Evolutionary conservation across 179 eudicot genomes (phyloP).

Genomic region (Nepenthes alata): DNA sequence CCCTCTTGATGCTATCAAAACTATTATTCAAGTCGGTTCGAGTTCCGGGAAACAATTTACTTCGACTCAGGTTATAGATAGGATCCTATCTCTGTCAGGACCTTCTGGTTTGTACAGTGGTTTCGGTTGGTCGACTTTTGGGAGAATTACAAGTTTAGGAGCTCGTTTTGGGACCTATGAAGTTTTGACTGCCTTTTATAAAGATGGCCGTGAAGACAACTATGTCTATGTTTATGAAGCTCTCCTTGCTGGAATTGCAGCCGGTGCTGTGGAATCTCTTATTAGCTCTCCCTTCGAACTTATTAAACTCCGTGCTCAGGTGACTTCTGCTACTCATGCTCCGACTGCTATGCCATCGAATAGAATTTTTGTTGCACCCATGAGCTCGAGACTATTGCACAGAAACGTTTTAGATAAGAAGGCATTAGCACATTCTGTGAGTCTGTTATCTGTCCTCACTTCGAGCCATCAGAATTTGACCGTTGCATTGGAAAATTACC

Average conservation of each 20-base stretch:
- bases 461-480: slow-evolving; percentile 31
- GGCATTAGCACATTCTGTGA: slow-evolving; percentile 46
- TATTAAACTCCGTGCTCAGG: slow-evolving; percentile 79
- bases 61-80: slow-evolving; percentile 38
- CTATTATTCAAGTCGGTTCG: slow-evolving; percentile 73
- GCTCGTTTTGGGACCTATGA: slow-evolving; percentile 80
- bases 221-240: slow-evolving; percentile 68
- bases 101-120: slow-evolving; percentile 71
- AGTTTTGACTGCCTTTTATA: slow-evolving; percentile 62
- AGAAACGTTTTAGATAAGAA: slow-evolving; percentile 37
- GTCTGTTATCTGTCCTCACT: slow-evolving; percentile 54
- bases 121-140: slow-evolving; percentile 52
- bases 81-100: slow-evolving; percentile 56
- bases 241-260: slow-evolving; percentile 63
- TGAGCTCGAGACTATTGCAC: slow-evolving; percentile 44
- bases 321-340: slow-evolving; percentile 48
- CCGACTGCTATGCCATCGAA: slow-evolving; percentile 6
- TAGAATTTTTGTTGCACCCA: slow-evolving; percentile 23
- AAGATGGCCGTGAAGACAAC: slow-evolving; percentile 85
- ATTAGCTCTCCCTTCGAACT: slow-evolving; percentile 83
- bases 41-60: slow-evolving; percentile 43
- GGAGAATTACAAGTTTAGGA: slow-evolving; percentile 62
- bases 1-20: slow-evolving; percentile 78
- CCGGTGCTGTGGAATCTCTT: slow-evolving; percentile 64
- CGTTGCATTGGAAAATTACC: slow-evolving; percentile 59